Conservation (phyloP, 129 eudicot species). For the Oenanthe sinensis region DNA sequence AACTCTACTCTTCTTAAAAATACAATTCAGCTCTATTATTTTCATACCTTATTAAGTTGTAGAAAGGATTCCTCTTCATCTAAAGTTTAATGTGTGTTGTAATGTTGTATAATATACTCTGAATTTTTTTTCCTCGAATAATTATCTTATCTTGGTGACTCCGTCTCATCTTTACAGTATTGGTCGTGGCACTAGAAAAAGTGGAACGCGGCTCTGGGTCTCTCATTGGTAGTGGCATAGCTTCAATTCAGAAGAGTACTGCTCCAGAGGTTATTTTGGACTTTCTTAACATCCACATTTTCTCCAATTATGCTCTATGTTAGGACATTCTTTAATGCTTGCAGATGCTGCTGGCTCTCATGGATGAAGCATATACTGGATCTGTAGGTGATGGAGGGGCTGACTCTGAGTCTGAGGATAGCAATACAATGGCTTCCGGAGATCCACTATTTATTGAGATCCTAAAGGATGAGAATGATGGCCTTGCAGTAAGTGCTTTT, state of each 20-base stretch:
- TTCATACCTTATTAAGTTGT: background rate
- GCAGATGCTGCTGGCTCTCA: constrained; percentile 92
- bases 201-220: constrained; percentile 86
- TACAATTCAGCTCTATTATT: background rate
- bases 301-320: background rate
- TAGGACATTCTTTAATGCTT: constrained; percentile 15
- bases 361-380: constrained; percentile 99
- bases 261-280: constrained; percentile 75
- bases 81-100: background rate
- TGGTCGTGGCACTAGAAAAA: constrained; percentile 89
- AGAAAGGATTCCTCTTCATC: background rate
- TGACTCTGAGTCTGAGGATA: constrained; percentile 88
- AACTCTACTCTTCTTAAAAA: background rate
- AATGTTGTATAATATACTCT: background rate
- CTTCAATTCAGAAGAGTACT: constrained; percentile 82
- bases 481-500: constrained; percentile 69
- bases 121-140: background rate
- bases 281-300: background rate
- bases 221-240: constrained; percentile 83
- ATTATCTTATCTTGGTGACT: background rate
- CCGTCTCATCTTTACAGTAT: constrained; percentile 34
- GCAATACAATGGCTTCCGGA: constrained; percentile 59
- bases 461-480: constrained; percentile 96
- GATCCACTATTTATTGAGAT: constrained; percentile 86
- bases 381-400: constrained; percentile 92